Evolutionary conservation across 257 asterid genomes (phyloP).

Genomic region (Penstemon davidsonii): DNA sequence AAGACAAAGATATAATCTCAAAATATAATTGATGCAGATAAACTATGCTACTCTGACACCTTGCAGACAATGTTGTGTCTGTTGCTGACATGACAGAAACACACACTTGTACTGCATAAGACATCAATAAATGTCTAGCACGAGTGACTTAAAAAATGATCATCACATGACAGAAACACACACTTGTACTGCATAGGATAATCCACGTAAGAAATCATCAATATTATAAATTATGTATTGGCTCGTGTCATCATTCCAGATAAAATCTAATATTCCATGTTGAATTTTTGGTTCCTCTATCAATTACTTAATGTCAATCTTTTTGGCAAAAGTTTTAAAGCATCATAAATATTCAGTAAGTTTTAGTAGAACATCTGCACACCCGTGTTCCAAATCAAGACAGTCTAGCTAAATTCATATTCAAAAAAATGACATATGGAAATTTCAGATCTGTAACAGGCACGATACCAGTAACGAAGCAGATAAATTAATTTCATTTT

Average conservation of each 20-base stretch:
- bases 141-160: background rate
- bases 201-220: too few species aligned
- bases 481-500: background rate
- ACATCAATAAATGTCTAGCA: background rate
- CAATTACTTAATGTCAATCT: background rate
- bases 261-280: background rate
- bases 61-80: background rate
- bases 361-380: background rate
- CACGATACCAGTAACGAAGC: background rate
- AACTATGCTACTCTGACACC: background rate
- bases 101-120: background rate
- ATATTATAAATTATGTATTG: too few species aligned
- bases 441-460: slow-evolving; percentile 1
- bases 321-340: background rate
- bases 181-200: too few species aligned
- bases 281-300: background rate
- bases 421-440: background rate
- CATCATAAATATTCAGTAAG: background rate
- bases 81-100: background rate
- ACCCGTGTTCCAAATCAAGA: background rate
- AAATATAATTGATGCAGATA: background rate
- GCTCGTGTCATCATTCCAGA: background rate
- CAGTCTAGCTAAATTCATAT: background rate
- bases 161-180: too few species aligned
- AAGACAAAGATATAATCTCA: background rate